Conservation (phyloP, 202 grass and related monocot species). For the Cymbopogon flexuosus region DNA sequence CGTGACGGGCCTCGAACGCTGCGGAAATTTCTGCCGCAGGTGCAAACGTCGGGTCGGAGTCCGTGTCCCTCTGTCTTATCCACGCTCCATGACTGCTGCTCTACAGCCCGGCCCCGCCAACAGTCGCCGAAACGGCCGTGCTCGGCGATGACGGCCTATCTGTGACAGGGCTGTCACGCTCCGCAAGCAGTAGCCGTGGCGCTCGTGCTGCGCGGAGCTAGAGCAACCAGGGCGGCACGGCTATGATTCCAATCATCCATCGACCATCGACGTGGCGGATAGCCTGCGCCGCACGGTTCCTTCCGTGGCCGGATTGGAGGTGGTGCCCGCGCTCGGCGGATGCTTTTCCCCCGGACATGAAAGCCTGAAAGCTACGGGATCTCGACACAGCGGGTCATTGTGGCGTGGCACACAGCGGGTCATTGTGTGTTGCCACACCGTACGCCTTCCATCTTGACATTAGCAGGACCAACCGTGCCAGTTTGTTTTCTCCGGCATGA, state of each 20-base stretch:
- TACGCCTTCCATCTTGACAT: background rate
- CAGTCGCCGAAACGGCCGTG: background rate
- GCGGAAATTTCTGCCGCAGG: background rate
- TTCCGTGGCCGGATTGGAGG: background rate
- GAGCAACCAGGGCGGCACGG: too few species aligned
- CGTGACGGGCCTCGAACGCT: too few species aligned
- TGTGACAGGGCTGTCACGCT: background rate
- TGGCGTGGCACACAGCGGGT: background rate
- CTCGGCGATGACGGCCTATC: background rate
- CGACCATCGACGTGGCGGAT: background rate
- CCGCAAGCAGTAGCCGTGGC: background rate
- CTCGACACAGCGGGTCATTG: background rate
- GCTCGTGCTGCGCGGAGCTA: background rate
- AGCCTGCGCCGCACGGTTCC: background rate
- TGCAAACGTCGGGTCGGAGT: background rate
- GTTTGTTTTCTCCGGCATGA: background rate
- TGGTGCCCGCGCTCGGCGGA: background rate
- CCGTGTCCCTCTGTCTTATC: background rate
- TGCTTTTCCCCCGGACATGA: background rate
- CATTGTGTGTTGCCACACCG: background rate
- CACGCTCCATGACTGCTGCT: background rate
- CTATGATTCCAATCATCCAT: background rate
- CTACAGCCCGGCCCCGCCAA: background rate
- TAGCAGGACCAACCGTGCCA: background rate
- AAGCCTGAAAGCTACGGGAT: slow-evolving; percentile 26